These are phyloP conservation scores for Suhomyces wounanorum DNA, from an alignment of 1,139 yeast species.

Conservation along the genomic window DNA sequence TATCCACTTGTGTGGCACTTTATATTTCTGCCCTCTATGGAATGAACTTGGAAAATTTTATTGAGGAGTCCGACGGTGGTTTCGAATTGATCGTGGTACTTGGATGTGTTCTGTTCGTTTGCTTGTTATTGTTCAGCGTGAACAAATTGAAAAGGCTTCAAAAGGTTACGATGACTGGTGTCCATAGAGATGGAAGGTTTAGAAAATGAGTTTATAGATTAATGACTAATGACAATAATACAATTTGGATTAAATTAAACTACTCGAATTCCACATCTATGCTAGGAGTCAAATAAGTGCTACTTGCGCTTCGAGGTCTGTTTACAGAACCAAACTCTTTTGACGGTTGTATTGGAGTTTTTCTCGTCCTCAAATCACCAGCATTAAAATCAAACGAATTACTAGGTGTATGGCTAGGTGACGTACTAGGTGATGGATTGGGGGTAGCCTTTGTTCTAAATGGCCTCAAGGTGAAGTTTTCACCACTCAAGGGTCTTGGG, in stretches of 20 bases:
- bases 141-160: slow-evolving; percentile 37
- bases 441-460: slow-evolving; percentile 47
- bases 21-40: slow-evolving; percentile 48
- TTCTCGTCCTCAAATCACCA: slow-evolving; percentile 10
- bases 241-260: not conserved
- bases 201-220: slow-evolving; percentile 3
- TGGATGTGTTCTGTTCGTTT: slow-evolving; percentile 29
- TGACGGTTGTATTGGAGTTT: slow-evolving; percentile 5
- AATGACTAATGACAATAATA: slow-evolving; percentile 8
- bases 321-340: slow-evolving; percentile 8
- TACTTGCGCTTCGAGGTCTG: slow-evolving; percentile 26
- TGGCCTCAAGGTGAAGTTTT: slow-evolving; percentile 44
- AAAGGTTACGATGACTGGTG: slow-evolving; percentile 50
- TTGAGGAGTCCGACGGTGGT: slow-evolving; percentile 38
- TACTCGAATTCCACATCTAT: slow-evolving; percentile 36
- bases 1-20: slow-evolving; percentile 43
- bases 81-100: slow-evolving; percentile 36
- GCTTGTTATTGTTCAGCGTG: slow-evolving; percentile 31
- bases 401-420: slow-evolving; percentile 36
- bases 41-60: slow-evolving; percentile 42
- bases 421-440: slow-evolving; percentile 41
- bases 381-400: slow-evolving; percentile 18
- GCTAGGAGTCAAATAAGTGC: slow-evolving; percentile 30
- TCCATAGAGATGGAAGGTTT: slow-evolving; percentile 9
- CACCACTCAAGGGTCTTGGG: slow-evolving; percentile 27